A percentile compares a stretch with the other conserved stretches of the same genome.
phyloP scores from a whole-genome alignment of 2,329 filamentous ascomycete species.

The Aciculosporium take region DNA sequence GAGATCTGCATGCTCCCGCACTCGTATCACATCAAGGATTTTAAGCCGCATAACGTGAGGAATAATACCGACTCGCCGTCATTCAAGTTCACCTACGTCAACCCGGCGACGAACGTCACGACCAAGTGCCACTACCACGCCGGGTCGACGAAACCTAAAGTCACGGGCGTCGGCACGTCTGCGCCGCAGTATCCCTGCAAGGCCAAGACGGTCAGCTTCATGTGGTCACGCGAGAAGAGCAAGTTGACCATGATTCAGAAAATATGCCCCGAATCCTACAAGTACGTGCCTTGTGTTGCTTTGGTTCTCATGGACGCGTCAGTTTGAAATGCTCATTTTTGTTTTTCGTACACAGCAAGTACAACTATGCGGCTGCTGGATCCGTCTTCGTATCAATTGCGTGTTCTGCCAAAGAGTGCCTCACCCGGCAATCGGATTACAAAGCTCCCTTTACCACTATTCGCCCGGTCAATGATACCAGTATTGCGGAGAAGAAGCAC shows the following conservation, averaged over 20 bases:
- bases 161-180: conserved; percentile 11
- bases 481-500: background rate
- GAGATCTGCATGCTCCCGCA: conserved; percentile 23
- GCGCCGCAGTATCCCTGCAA: conserved; percentile 29
- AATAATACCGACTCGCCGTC: conserved; percentile 18
- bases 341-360: background rate
- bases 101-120: conserved; percentile 24
- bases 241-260: conserved; percentile 30
- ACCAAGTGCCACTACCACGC: conserved; percentile 30
- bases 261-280: conserved; percentile 23
- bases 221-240: conserved; percentile 18
- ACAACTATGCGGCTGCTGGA: conserved; percentile 18
- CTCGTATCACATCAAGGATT: conserved; percentile 24
- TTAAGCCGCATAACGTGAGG: conserved; percentile 20
- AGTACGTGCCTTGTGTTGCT: conserved; percentile 16
- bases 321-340: background rate
- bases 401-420: conserved; percentile 1
- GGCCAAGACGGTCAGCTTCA: conserved; percentile 26
- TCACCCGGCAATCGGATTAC: background rate
- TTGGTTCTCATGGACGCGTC: background rate
- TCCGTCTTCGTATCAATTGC: conserved; percentile 11
- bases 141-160: conserved; percentile 24
- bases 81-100: conserved; percentile 27
- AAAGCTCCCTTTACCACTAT: conserved; percentile 4
- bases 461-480: background rate